Evolutionary conservation across 2,329 filamentous ascomycete species (phyloP).

Genomic region (Tetracladium maxilliforme): DNA sequence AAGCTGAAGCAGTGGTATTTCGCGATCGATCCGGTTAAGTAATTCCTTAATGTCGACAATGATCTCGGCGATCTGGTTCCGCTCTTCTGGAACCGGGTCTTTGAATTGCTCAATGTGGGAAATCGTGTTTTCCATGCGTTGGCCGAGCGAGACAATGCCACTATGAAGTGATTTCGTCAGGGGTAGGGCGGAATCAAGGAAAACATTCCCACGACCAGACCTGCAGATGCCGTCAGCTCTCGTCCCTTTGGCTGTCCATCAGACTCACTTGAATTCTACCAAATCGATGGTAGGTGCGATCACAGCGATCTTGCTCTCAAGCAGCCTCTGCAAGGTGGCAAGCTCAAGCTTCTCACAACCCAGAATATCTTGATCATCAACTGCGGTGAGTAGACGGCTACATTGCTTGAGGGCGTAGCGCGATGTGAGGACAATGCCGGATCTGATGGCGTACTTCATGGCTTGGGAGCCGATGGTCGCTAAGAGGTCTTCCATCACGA

Average conservation of each 20-base stretch:
- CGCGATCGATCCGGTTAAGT: conserved; percentile 70
- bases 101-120: conserved; percentile 5
- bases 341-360: conserved; percentile 51
- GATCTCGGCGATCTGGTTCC: conserved; percentile 40
- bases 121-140: conserved; percentile 50
- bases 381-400: conserved; percentile 47
- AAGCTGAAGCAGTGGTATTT: conserved; percentile 81
- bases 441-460: conserved; percentile 77
- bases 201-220: conserved; percentile 36
- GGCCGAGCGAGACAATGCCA: conserved; percentile 70
- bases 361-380: conserved; percentile 4
- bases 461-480: no score
- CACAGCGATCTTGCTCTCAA: conserved; percentile 78
- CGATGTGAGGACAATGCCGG: conserved; percentile 74
- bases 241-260: neutral
- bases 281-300: conserved; percentile 84
- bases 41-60: conserved; percentile 62
- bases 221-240: conserved; percentile 11
- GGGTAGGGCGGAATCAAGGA: conserved; percentile 69
- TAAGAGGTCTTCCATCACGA: no score
- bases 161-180: conserved; percentile 71
- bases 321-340: conserved; percentile 50
- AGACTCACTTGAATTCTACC: conserved; percentile 67
- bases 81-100: conserved; percentile 23
- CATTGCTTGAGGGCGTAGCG: conserved; percentile 76